These are phyloP conservation scores for Piper betle DNA, from an alignment of 164 flowering plant genomes.

Conservation along the genomic window DNA sequence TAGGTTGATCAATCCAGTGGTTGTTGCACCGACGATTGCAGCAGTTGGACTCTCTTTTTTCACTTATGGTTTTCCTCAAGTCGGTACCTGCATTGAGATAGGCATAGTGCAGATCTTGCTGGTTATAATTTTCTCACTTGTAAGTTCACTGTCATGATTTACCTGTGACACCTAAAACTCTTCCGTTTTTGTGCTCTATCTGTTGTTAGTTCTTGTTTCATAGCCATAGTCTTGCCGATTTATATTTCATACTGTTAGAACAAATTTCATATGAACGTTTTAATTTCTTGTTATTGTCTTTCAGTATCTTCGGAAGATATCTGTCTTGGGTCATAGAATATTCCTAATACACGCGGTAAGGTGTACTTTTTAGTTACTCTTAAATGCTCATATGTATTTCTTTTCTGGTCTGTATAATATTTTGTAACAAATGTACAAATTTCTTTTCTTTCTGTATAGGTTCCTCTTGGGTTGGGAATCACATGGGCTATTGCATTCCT, in stretches of 20 bases:
- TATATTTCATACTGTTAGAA: not conserved
- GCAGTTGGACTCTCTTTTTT: conserved; percentile 98
- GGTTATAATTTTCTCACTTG: conserved; percentile 80
- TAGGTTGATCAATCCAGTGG: conserved; percentile 96
- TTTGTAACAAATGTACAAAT: not conserved
- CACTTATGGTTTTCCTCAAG: conserved; percentile 89
- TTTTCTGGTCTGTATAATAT: not conserved
- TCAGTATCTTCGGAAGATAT: conserved; percentile 96
- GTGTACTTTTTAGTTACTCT: conserved; percentile 1
- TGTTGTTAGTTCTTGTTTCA: not conserved
- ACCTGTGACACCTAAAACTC: not conserved
- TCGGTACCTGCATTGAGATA: conserved; percentile 91
- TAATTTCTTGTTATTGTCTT: conserved; percentile 13
- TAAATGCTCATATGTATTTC: not conserved
- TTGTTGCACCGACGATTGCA: conserved; percentile 91
- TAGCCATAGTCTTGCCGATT: not conserved
- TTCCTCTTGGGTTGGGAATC: conserved; percentile 85
- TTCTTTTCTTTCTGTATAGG: conserved; percentile 31
- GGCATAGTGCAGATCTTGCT: conserved; percentile 80
- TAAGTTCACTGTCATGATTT: conserved; percentile 23
- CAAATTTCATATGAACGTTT: not conserved
- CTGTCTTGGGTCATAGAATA: conserved; percentile 83
- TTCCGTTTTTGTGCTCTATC: not conserved
- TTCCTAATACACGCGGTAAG: conserved; percentile 91
- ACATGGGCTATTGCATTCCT: conserved; percentile 90